phyloP scores from a whole-genome alignment of 345 rosid species.

The Noccaea caerulescens region DNA sequence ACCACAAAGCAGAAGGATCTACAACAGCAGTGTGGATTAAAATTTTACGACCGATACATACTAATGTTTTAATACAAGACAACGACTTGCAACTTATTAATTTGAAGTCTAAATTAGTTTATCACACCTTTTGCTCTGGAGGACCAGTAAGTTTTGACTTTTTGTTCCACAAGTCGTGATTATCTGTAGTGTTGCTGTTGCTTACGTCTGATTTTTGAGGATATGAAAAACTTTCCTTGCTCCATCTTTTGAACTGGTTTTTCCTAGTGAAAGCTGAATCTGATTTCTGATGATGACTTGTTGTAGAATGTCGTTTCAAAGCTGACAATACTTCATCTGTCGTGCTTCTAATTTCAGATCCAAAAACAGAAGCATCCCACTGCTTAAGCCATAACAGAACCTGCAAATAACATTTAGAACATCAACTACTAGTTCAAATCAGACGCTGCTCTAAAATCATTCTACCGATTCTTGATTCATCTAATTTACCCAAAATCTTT shows the following conservation, averaged over 20 bases:
- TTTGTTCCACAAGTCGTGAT: slow-evolving; percentile 54
- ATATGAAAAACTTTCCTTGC: slow-evolving; percentile 50
- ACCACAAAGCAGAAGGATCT: slow-evolving; percentile 96
- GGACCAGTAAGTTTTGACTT: slow-evolving; percentile 65
- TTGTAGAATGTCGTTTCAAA: slow-evolving; percentile 79
- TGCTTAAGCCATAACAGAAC: slow-evolving; percentile 95
- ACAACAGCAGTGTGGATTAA: slow-evolving; percentile 45
- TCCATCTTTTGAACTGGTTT: slow-evolving; percentile 55
- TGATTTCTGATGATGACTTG: slow-evolving; percentile 56
- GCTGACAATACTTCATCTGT: slow-evolving; percentile 86
- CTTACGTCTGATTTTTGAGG: slow-evolving; percentile 44
- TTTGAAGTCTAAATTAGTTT: slow-evolving; percentile 22
- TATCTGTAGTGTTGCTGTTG: slow-evolving; percentile 47
- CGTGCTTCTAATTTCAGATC: slow-evolving; percentile 91
- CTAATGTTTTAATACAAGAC: slow-evolving; percentile 15
- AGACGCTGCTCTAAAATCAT: slow-evolving; percentile 12
- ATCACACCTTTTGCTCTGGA: slow-evolving; percentile 82
- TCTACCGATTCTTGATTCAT: slow-evolving; percentile 14
- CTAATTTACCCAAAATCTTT: not conserved
- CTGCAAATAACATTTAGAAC: slow-evolving; percentile 48
- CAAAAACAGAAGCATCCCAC: slow-evolving; percentile 98
- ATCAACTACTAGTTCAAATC: slow-evolving; percentile 21
- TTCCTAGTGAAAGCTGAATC: slow-evolving; percentile 57
- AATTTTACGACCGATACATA: not conserved
- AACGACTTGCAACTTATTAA: not conserved